Percentiles rank a stretch among this genome's conserved stretches.
phyloP scores from a whole-genome alignment of 2,329 filamentous ascomycete genomes.

The Onygenales sp. region DNA sequence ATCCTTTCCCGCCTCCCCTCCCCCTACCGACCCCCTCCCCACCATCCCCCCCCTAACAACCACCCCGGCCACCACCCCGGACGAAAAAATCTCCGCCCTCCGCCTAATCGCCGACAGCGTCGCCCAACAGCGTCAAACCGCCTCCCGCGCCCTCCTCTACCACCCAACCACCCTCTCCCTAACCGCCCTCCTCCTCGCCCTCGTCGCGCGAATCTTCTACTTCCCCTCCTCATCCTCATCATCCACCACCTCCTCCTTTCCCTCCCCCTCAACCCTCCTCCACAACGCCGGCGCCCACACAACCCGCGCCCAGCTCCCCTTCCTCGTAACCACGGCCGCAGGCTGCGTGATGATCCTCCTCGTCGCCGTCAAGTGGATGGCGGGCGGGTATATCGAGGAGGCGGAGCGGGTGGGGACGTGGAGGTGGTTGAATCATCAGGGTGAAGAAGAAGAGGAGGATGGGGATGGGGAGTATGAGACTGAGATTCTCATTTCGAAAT shows the following conservation, averaged over 20 bases:
- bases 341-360: slow-evolving; percentile 50
- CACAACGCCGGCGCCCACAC: background rate
- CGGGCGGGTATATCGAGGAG: slow-evolving; percentile 52
- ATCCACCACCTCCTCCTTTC: slow-evolving; percentile 8
- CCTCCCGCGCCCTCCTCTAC: slow-evolving; percentile 53
- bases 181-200: slow-evolving; percentile 26
- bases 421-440: slow-evolving; percentile 46
- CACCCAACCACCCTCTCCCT: slow-evolving; percentile 42
- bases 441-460: background rate
- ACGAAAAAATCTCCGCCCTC: slow-evolving; percentile 59
- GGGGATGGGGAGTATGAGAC: slow-evolving; percentile 36
- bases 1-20: background rate
- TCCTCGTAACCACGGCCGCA: background rate
- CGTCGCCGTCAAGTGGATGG: slow-evolving; percentile 51
- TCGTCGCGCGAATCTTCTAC: slow-evolving; percentile 17
- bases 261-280: slow-evolving; percentile 9
- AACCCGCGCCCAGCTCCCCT: background rate
- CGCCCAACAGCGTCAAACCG: slow-evolving; percentile 66
- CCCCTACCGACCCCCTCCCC: background rate
- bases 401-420: slow-evolving; percentile 52
- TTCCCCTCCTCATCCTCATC: slow-evolving; percentile 15
- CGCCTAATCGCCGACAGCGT: slow-evolving; percentile 69
- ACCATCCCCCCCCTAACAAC: slow-evolving; percentile 24
- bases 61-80: slow-evolving; percentile 29
- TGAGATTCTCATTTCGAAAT: slow-evolving; percentile 50